Evolutionary conservation across 1,139 yeast genomes (phyloP).

Genomic region (Wickerhamomyces sp.): DNA sequence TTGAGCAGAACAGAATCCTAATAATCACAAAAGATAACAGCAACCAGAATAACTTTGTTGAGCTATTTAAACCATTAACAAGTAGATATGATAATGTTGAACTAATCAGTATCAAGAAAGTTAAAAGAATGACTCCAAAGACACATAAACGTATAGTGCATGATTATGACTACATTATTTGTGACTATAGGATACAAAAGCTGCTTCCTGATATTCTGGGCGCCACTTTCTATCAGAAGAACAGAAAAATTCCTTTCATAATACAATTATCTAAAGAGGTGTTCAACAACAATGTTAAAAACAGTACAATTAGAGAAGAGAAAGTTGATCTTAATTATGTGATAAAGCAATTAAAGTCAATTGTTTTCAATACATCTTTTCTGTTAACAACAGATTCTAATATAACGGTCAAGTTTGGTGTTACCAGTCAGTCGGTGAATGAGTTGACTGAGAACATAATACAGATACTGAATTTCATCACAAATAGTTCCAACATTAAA

Average conservation of each 20-base stretch:
- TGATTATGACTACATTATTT: slow-evolving; percentile 61
- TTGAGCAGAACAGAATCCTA: slow-evolving; percentile 46
- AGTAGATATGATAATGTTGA: slow-evolving; percentile 58
- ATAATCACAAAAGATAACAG: slow-evolving; percentile 70
- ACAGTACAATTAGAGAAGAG: slow-evolving; percentile 29
- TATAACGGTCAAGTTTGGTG: slow-evolving; percentile 45
- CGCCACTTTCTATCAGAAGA: slow-evolving; percentile 52
- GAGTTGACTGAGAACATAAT: slow-evolving; percentile 51
- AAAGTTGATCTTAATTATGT: slow-evolving; percentile 60
- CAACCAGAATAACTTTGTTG: slow-evolving; percentile 43
- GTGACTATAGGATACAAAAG: slow-evolving; percentile 61
- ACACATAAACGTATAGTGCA: slow-evolving; percentile 44
- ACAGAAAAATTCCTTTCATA: slow-evolving; percentile 58
- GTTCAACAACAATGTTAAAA: slow-evolving; percentile 27
- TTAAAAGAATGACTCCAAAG: slow-evolving; percentile 43
- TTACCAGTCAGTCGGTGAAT: slow-evolving; percentile 37
- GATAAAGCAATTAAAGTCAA: slow-evolving; percentile 54
- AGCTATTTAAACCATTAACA: slow-evolving; percentile 43
- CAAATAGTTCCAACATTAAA: slow-evolving; percentile 44
- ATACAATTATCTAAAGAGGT: slow-evolving; percentile 58
- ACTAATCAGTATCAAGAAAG: slow-evolving; percentile 51
- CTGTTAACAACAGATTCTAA: slow-evolving; percentile 53
- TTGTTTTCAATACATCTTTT: slow-evolving; percentile 55
- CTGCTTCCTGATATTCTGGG: slow-evolving; percentile 54
- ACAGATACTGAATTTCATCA: slow-evolving; percentile 48